phyloP scores from a whole-genome alignment of 2,329 filamentous ascomycete genomes.

The Pseudopithomyces chartarum region DNA sequence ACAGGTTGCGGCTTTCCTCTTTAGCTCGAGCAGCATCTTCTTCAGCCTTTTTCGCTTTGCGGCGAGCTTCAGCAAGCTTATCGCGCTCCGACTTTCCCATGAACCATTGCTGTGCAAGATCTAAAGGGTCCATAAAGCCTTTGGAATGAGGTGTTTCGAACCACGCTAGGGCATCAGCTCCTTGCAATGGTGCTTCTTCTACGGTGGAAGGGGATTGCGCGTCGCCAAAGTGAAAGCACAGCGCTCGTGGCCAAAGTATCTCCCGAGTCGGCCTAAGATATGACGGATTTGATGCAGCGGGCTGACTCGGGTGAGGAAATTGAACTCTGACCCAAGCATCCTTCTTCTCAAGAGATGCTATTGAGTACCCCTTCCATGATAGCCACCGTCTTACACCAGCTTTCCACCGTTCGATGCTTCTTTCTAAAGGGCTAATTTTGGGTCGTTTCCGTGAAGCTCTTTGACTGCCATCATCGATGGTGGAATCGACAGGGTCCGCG shows the following conservation, averaged over 20 bases:
- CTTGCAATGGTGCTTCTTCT: neutral
- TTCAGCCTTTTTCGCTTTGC: constrained; percentile 51
- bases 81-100: constrained; percentile 41
- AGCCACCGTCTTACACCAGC: constrained; percentile 38
- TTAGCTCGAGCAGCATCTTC: constrained; percentile 51
- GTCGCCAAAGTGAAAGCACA: constrained; percentile 37
- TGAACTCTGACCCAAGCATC: constrained; percentile 40
- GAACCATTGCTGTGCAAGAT: constrained; percentile 45
- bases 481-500: constrained; percentile 30
- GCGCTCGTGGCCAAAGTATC: constrained; percentile 42
- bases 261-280: constrained; percentile 25
- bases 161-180: constrained; percentile 29
- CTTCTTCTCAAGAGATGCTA: constrained; percentile 28
- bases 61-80: constrained; percentile 41
- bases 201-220: neutral
- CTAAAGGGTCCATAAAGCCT: constrained; percentile 44
- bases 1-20: constrained; percentile 32
- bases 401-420: constrained; percentile 43
- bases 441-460: constrained; percentile 31
- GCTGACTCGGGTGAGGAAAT: constrained; percentile 17
- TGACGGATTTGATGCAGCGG: constrained; percentile 17
- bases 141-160: constrained; percentile 31
- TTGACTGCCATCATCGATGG: constrained; percentile 22
- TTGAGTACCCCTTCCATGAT: constrained; percentile 39
- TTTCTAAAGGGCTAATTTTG: constrained; percentile 30